A percentile compares a stretch with the other conserved stretches of the same genome.
phyloP scores from a whole-genome alignment of 371 early-diverging fungal genomes.

The Mucor plumbeus region DNA sequence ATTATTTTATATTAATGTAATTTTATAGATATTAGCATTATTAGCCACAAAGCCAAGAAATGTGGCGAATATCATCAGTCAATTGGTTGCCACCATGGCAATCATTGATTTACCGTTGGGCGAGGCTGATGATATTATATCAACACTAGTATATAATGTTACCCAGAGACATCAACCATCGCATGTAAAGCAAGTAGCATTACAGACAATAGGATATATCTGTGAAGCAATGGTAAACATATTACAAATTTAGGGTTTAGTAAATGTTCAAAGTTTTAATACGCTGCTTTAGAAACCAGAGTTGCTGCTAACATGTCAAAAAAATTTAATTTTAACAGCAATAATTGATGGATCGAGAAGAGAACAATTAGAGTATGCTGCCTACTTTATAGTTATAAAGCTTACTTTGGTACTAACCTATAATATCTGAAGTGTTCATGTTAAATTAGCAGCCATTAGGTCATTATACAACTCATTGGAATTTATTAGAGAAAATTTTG shows the following conservation, averaged over 20 bases:
- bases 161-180: background rate
- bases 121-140: background rate
- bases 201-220: constrained; percentile 13
- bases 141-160: background rate
- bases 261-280: no score
- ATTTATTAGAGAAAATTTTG: constrained; percentile 2
- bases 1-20: background rate
- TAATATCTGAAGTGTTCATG: background rate
- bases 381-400: background rate
- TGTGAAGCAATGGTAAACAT: constrained; percentile 13
- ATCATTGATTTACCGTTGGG: background rate
- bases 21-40: constrained; percentile 5
- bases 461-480: constrained; percentile 8
- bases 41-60: background rate
- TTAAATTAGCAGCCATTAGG: background rate
- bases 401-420: background rate
- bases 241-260: no score
- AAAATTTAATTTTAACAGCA: constrained; percentile 7
- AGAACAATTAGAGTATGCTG: background rate
- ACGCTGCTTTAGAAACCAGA: background rate
- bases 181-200: background rate
- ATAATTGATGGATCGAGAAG: constrained; percentile 12
- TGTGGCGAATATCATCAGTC: constrained; percentile 12
- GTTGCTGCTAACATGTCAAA: background rate
- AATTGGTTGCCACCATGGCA: background rate